Percentiles rank a stretch among this genome's conserved stretches.
These are phyloP conservation scores for Achaetomiella virescens DNA, from an alignment of 495 filamentous ascomycete genomes.

Conservation along the genomic window DNA sequence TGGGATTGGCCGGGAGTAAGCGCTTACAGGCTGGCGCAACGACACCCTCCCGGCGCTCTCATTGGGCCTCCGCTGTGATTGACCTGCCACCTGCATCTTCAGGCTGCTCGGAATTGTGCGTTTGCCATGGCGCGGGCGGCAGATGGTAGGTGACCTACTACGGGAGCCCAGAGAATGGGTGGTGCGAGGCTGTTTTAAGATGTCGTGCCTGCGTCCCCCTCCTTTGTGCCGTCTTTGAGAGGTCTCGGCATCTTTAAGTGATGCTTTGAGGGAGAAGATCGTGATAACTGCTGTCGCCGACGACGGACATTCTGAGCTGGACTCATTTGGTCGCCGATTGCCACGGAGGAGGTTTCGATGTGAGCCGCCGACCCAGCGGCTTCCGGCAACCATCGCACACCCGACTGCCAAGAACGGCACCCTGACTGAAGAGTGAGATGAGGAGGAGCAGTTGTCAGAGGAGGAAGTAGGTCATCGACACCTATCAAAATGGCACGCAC, in stretches of 20 bases:
- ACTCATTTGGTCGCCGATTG: not conserved
- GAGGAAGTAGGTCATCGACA: constrained; percentile 7
- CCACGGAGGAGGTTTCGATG: not conserved
- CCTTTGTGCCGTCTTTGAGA: not conserved
- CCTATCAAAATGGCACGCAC: constrained; percentile 31
- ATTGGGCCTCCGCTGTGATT: constrained; percentile 29
- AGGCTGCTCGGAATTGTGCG: constrained; percentile 20
- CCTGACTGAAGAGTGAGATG: not conserved
- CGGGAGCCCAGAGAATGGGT: not conserved
- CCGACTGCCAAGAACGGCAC: constrained; percentile 3
- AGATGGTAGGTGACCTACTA: constrained; percentile 8
- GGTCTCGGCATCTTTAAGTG: not conserved
- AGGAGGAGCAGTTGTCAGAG: not conserved
- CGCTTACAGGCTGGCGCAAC: constrained; percentile 25
- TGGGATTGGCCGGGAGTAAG: constrained; percentile 22
- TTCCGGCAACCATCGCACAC: not conserved
- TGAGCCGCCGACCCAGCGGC: constrained; percentile 2
- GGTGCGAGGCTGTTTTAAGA: not conserved
- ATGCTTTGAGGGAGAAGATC: not conserved
- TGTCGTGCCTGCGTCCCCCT: constrained; percentile 10
- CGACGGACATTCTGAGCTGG: not conserved
- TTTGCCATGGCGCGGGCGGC: constrained; percentile 20
- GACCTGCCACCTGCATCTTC: constrained; percentile 26
- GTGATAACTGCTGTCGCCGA: not conserved
- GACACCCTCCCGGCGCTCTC: constrained; percentile 12